Evolutionary conservation across 2,329 filamentous ascomycete species (phyloP).

Genomic region (Pseudogymnoascus sp.): DNA sequence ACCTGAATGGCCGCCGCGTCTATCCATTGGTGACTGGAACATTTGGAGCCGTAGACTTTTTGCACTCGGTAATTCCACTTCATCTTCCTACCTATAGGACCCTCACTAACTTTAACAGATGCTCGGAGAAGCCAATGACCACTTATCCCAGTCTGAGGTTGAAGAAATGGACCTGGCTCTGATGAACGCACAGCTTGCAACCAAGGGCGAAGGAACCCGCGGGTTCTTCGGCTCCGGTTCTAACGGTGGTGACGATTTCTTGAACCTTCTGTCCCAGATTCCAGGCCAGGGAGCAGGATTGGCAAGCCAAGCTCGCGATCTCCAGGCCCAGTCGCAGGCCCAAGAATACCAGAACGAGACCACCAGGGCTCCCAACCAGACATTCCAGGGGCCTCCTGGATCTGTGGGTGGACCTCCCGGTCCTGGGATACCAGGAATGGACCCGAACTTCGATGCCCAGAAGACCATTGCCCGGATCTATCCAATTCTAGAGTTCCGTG

Average conservation of each 20-base stretch:
- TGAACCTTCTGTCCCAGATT: slow-evolving; percentile 66
- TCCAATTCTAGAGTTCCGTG: slow-evolving; percentile 86
- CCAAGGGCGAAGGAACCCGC: slow-evolving; percentile 32
- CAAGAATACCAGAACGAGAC: slow-evolving; percentile 53
- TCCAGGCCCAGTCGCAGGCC: slow-evolving; percentile 54
- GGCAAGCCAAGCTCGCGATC: slow-evolving; percentile 56
- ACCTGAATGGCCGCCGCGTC: slow-evolving; percentile 57
- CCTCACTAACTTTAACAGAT: slow-evolving; percentile 10
- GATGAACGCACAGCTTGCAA: slow-evolving; percentile 54
- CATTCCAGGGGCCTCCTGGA: slow-evolving; percentile 37
- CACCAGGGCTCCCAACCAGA: slow-evolving; percentile 42
- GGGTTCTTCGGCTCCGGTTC: slow-evolving; percentile 28
- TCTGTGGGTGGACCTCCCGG: slow-evolving; percentile 37
- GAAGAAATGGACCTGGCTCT: slow-evolving; percentile 72
- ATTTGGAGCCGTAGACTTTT: slow-evolving; percentile 77
- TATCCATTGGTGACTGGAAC: slow-evolving; percentile 68
- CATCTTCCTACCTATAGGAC: neutral
- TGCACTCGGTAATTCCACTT: slow-evolving; percentile 57
- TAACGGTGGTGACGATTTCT: slow-evolving; percentile 50
- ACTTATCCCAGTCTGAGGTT: slow-evolving; percentile 78
- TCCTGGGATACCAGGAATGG: slow-evolving; percentile 64
- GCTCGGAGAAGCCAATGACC: slow-evolving; percentile 67
- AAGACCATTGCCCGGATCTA: slow-evolving; percentile 79
- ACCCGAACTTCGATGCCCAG: slow-evolving; percentile 67
- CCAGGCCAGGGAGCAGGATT: slow-evolving; percentile 62